These are phyloP conservation scores for Apiospora arundinis DNA, from an alignment of 2,329 filamentous ascomycete genomes.

Conservation along the genomic window DNA sequence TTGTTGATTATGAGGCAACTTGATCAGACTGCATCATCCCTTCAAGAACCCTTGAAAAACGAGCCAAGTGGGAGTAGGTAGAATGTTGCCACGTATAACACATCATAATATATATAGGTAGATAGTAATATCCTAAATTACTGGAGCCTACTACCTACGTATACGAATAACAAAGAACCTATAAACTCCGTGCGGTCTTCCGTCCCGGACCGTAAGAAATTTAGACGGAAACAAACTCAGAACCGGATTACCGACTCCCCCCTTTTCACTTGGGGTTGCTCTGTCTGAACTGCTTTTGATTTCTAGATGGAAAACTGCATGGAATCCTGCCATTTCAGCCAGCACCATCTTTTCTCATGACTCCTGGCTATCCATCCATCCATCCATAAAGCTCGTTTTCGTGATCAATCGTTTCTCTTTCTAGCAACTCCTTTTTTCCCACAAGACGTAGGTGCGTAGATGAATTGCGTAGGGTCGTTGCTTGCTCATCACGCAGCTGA, in stretches of 20 bases:
- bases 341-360: background rate
- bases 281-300: background rate
- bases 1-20: too few species aligned
- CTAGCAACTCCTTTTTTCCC: background rate
- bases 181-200: background rate
- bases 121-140: background rate
- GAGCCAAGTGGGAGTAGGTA: background rate
- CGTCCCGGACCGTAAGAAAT: background rate
- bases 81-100: background rate
- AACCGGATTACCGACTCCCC: background rate
- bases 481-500: background rate
- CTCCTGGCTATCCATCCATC: constrained; percentile 9
- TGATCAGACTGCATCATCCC: background rate
- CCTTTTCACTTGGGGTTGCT: background rate
- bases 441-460: background rate
- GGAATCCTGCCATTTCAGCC: constrained; percentile 13
- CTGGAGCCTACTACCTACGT: background rate
- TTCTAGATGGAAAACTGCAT: constrained; percentile 16
- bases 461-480: background rate
- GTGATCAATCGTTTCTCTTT: background rate
- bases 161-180: constrained; percentile 1
- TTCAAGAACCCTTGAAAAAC: background rate
- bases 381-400: background rate
- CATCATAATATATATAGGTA: background rate
- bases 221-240: background rate